Conservation (phyloP, 345 rosid species). For the Populus alba region DNA sequence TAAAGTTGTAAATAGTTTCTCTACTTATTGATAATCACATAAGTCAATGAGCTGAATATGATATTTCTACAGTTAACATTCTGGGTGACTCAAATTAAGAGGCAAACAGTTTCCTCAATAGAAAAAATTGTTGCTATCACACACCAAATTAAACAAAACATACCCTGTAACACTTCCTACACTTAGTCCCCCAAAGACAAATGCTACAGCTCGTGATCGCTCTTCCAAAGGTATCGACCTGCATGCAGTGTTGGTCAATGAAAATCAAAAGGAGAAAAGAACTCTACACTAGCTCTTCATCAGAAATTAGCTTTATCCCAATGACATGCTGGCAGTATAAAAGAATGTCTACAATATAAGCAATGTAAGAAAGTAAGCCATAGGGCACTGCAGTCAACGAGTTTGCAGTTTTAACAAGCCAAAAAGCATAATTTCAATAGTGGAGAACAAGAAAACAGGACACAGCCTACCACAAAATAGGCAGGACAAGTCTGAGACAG, state of each 20-base stretch:
- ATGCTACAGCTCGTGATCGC: conserved; percentile 89
- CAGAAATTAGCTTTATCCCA: not conserved
- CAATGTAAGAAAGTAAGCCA: not conserved
- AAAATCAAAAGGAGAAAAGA: conserved; percentile 17
- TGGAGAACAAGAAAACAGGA: not conserved
- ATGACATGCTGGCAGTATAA: too few species aligned
- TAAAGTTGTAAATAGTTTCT: not conserved
- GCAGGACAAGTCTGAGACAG: not conserved
- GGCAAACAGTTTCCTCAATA: conserved; percentile 7
- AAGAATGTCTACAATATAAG: not conserved
- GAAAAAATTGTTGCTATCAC: not conserved
- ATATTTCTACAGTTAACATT: not conserved
- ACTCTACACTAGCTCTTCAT: conserved; percentile 1
- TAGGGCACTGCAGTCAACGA: not conserved
- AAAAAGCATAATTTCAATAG: not conserved
- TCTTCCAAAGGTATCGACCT: conserved; percentile 85
- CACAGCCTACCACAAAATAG: not conserved
- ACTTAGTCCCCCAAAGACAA: conserved; percentile 90
- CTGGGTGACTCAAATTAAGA: not conserved
- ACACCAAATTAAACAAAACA: conserved; percentile 23
- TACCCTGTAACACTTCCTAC: conserved; percentile 94
- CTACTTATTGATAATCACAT: not conserved
- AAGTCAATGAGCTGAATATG: not conserved
- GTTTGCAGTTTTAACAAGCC: not conserved
- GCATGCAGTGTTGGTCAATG: conserved; percentile 26